Conservation (phyloP, 148 eudicot species). For the Limonium bicolor region DNA sequence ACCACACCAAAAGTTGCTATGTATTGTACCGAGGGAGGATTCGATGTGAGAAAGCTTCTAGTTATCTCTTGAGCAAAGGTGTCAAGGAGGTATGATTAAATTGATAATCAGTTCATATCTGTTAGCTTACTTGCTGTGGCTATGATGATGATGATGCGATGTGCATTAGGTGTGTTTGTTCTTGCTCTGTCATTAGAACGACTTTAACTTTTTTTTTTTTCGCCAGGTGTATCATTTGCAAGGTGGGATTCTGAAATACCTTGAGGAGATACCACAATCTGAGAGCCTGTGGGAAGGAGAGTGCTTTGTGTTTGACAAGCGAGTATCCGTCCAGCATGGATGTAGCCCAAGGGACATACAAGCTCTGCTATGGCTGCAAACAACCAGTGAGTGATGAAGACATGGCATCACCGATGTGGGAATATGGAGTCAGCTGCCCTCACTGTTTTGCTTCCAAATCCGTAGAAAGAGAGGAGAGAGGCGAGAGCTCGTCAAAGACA, state of each 20-base stretch:
- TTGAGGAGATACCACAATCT: conserved; percentile 71
- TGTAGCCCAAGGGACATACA: conserved; percentile 69
- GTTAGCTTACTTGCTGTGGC: too few relatives aligned
- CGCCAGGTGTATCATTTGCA: conserved; percentile 74
- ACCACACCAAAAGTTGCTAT: conserved; percentile 76
- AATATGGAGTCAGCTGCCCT: conserved; percentile 67
- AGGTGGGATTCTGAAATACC: conserved; percentile 88
- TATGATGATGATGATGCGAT: too few relatives aligned
- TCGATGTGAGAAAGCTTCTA: conserved; percentile 95
- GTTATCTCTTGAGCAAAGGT: conserved; percentile 85
- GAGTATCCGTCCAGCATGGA: conserved; percentile 92
- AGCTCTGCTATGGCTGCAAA: conserved; percentile 97
- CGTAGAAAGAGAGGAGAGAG: conserved; percentile 85
- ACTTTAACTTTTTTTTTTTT: too few relatives aligned
- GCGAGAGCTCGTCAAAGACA: conserved; percentile 95
- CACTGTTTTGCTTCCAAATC: conserved; percentile 70
- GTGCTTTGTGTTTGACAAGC: conserved; percentile 96
- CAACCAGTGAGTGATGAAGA: conserved; percentile 96
- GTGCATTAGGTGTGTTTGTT: too few relatives aligned
- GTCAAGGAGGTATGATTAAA: conserved; percentile 67
- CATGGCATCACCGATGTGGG: conserved; percentile 81
- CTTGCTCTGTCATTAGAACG: too few relatives aligned
- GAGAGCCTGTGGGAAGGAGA: conserved; percentile 96
- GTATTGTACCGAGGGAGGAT: conserved; percentile 99
- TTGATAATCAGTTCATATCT: too few relatives aligned